Base-by-base conservation (phyloP, 495 filamentous ascomycete species). In the Letharia columbiana region DNA sequence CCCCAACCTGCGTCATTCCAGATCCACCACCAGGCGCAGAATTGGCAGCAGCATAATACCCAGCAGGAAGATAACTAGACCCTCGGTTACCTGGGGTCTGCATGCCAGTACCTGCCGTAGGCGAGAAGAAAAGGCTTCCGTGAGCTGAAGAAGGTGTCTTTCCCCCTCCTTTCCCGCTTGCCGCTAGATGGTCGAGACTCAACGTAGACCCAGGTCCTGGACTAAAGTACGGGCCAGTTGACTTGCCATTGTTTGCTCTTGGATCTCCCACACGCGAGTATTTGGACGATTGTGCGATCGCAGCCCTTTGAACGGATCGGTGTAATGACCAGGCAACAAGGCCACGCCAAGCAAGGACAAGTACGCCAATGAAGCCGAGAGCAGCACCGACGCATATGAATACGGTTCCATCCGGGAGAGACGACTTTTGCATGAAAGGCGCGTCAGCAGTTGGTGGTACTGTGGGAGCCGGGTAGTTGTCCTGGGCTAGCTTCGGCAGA, bases 351-450 rank as follows among this genome's bases (percentile, higher is more conserved):
- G 87, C 82, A 4, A 98, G 82, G 23, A 98, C 82, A 33, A 87
- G 83, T 15, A 91, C 77, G 6, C 86, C 91, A 65, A 97, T 84
- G 65, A 92, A 86, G 40, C 89, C 95, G 6, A 98, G 83, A 41
- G 87, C 87, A 28, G 91, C 90, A 57, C 95, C 94, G 28, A 97
- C 95, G 50, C 83, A 86, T 72, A 98, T 98, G 79, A 98, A 98
- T 42, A 98, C 87, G 35, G 94, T 97, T 23, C 94, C 94, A 77
- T 98, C 91, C 0, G 94, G 94, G 11, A 92, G 82, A 56, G 80
- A 88, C n/a, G 91, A 92, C 72, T 88, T 87, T 71, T 95, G 90
- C 92, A 98, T 96, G 74, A 91, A 98, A 39, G 95, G 94, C 33
- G 94, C 94, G 74, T 87, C 83, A 15, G 84, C 80, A 3, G 90